Conservation (phyloP, 2,329 filamentous ascomycete species). For the Neospermospora avenae region DNA sequence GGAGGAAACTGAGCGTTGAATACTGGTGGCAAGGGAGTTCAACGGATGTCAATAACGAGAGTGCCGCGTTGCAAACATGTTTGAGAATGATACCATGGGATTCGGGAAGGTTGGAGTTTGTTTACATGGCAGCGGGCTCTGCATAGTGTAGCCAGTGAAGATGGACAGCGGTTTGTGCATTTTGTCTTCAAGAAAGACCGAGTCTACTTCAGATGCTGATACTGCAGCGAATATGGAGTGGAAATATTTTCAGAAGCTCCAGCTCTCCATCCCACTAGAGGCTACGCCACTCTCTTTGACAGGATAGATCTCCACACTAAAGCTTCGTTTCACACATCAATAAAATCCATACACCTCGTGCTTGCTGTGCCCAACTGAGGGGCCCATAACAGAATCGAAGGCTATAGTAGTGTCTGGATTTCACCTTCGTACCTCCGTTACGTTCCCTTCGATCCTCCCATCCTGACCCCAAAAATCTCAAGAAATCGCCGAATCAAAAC, state of each 20-base stretch:
- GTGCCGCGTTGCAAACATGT: background rate
- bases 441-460: background rate
- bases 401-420: too few species aligned
- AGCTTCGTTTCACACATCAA: too few species aligned
- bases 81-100: conserved; percentile 4
- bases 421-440: background rate
- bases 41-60: background rate
- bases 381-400: background rate
- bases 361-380: background rate
- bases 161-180: background rate
- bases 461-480: conserved; percentile 3
- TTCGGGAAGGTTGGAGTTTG: conserved; percentile 1
- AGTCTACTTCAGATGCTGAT: background rate
- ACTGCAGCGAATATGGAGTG: background rate
- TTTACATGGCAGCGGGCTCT: background rate
- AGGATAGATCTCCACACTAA: too few species aligned
- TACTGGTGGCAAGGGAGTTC: background rate
- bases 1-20: background rate
- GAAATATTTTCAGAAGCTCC: background rate
- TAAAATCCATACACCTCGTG: background rate
- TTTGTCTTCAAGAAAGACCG: background rate
- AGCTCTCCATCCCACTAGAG: too few species aligned
- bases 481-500: background rate
- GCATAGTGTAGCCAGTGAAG: background rate
- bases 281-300: too few species aligned